phyloP scores from a whole-genome alignment of 192 early-diverging fungal species.

The Paraglomus brasilianum region DNA sequence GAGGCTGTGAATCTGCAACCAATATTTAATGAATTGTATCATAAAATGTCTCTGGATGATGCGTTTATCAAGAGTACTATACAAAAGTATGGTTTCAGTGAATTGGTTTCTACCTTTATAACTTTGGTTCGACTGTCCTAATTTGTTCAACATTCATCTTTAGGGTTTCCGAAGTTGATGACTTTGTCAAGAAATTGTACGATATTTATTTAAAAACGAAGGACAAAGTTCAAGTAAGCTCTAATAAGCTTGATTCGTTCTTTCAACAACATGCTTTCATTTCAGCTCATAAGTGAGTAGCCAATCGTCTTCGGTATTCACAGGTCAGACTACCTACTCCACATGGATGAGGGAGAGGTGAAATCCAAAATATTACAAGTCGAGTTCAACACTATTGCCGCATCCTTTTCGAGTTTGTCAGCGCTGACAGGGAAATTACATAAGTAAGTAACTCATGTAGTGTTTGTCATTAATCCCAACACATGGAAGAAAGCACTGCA shows the following conservation, averaged over 20 bases:
- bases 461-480: too few species aligned
- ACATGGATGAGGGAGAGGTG: slow-evolving; percentile 52
- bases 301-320: slow-evolving; percentile 79
- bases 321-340: slow-evolving; percentile 90
- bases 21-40: slow-evolving; percentile 77
- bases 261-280: background rate
- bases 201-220: slow-evolving; percentile 70
- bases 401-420: slow-evolving; percentile 86
- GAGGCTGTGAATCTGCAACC: slow-evolving; percentile 76
- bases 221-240: slow-evolving; percentile 64
- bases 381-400: slow-evolving; percentile 94
- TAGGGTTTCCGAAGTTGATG: slow-evolving; percentile 75
- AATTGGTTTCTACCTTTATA: background rate
- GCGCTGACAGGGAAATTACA: slow-evolving; percentile 75
- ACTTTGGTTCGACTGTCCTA: background rate
- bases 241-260: background rate
- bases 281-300: slow-evolving; percentile 32
- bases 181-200: slow-evolving; percentile 77
- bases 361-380: slow-evolving; percentile 82
- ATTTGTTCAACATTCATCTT: too few species aligned
- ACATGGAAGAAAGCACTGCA: too few species aligned
- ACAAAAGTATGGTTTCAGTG: slow-evolving; percentile 51
- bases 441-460: slow-evolving; percentile 61
- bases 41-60: slow-evolving; percentile 73
- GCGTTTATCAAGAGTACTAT: slow-evolving; percentile 72